A percentile compares a stretch with the other conserved stretches of the same genome.
Evolutionary conservation across 169 alveolate genomes (phyloP).

Genomic region (Plasmodium reichenowi): DNA sequence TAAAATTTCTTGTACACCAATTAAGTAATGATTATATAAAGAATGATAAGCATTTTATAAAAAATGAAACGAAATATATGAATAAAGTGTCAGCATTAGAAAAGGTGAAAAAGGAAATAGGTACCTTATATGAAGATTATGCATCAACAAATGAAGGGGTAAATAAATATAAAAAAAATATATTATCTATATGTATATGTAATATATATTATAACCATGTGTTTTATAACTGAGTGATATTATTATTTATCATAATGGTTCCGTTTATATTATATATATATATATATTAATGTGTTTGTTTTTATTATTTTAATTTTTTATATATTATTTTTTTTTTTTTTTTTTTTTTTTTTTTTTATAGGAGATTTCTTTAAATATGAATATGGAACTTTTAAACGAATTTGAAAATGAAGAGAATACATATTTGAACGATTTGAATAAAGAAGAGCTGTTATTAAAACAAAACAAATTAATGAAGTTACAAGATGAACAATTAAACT

Average conservation of each 20-base stretch:
- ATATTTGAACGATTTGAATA: conserved; percentile 45
- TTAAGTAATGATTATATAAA: conserved; percentile 70
- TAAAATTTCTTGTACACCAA: conserved; percentile 50
- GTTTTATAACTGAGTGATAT: too few relatives aligned
- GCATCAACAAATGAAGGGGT: conserved; percentile 51
- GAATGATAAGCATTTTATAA: conserved; percentile 32
- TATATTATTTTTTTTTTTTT: conserved; percentile 1
- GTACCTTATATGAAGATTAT: conserved; percentile 41
- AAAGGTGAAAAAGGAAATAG: conserved; percentile 49
- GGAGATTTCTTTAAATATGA: conserved; percentile 46
- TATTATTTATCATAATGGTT: too few relatives aligned
- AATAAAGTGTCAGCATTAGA: conserved; percentile 31
- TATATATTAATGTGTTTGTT: neutral
- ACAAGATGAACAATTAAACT: conserved; percentile 83
- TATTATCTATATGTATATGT: neutral
- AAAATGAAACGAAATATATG: conserved; percentile 34
- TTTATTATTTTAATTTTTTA: neutral
- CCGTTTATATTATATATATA: neutral
- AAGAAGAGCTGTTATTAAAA: conserved; percentile 47
- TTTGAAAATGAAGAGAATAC: conserved; percentile 33
- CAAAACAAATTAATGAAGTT: conserved; percentile 81
- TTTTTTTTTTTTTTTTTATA: too few relatives aligned
- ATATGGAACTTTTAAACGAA: conserved; percentile 44
- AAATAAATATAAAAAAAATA: neutral
- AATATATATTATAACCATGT: neutral